Conservation (phyloP, 2,329 filamentous ascomycete genomes). For the Salinomyces thailandicus region DNA sequence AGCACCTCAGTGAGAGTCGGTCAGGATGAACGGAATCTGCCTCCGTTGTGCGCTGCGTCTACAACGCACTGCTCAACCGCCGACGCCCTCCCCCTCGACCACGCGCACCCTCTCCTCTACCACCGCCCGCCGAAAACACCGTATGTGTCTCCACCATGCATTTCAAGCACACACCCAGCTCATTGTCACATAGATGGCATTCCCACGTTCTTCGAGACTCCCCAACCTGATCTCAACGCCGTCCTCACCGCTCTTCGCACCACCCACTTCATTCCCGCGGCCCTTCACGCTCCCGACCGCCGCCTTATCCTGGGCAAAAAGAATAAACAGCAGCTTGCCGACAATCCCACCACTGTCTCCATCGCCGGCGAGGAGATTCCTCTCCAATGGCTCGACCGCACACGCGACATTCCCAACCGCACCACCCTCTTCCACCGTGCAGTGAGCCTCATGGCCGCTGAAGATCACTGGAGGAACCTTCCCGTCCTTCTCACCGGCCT, state of each 20-base stretch:
- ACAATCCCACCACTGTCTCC: slow-evolving; percentile 33
- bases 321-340: slow-evolving; percentile 31
- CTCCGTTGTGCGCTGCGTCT: slow-evolving; percentile 24
- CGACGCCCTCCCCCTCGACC: slow-evolving; percentile 7
- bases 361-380: slow-evolving; percentile 32
- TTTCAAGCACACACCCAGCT: background rate
- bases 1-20: no score
- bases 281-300: slow-evolving; percentile 32
- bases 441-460: slow-evolving; percentile 20
- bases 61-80: slow-evolving; percentile 13
- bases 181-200: slow-evolving; percentile 23
- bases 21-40: slow-evolving; percentile 21
- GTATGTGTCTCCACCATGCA: slow-evolving; percentile 3
- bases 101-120: slow-evolving; percentile 20
- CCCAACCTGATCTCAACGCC: slow-evolving; percentile 31
- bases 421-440: slow-evolving; percentile 19
- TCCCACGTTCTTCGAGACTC: slow-evolving; percentile 32
- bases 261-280: slow-evolving; percentile 35
- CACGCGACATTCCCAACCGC: slow-evolving; percentile 22
- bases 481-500: slow-evolving; percentile 25
- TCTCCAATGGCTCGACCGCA: slow-evolving; percentile 25
- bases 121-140: slow-evolving; percentile 7
- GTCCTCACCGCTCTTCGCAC: slow-evolving; percentile 32
- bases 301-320: slow-evolving; percentile 34
- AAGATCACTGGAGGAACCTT: slow-evolving; percentile 27